Evolutionary conservation across 2,329 filamentous ascomycete genomes (phyloP).

Genomic region (Pyrenochaeta sp.): DNA sequence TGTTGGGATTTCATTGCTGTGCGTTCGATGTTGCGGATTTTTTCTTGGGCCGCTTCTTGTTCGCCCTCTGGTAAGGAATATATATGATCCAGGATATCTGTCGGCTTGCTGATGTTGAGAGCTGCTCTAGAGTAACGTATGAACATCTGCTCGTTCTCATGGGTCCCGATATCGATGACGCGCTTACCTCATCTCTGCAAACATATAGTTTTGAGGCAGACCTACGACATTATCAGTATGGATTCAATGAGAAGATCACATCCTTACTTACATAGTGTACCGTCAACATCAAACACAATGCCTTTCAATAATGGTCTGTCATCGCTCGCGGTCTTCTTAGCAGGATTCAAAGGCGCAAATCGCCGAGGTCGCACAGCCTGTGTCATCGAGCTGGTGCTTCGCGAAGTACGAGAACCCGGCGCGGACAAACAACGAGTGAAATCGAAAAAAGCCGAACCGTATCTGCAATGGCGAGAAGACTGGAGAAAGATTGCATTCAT

Average conservation of each 20-base stretch:
- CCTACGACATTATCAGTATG: conserved; percentile 56
- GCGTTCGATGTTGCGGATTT: conserved; percentile 81
- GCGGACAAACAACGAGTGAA: not conserved
- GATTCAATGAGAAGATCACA: too few relatives aligned
- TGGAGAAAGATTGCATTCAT: conserved; percentile 9
- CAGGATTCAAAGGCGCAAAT: conserved; percentile 59
- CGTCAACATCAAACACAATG: conserved; percentile 91
- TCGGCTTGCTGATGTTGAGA: conserved; percentile 71
- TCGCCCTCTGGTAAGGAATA: conserved; percentile 70
- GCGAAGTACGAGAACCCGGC: not conserved
- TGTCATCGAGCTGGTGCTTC: conserved; percentile 19
- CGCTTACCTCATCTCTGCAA: conserved; percentile 76
- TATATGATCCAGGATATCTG: conserved; percentile 91
- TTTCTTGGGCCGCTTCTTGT: conserved; percentile 71
- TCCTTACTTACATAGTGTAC: conserved; percentile 85
- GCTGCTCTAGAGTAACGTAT: conserved; percentile 49
- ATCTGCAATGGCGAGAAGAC: conserved; percentile 6
- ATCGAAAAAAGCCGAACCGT: not conserved
- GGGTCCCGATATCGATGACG: too few relatives aligned
- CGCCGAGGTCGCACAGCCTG: conserved; percentile 45
- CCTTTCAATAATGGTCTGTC: conserved; percentile 60
- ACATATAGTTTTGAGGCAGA: conserved; percentile 95
- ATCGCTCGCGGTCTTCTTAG: conserved; percentile 31
- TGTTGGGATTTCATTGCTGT: conserved; percentile 79
- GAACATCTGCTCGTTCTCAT: too few relatives aligned